phyloP scores from a whole-genome alignment of 2,329 filamentous ascomycete genomes.

The Colletotrichum destructivum region DNA sequence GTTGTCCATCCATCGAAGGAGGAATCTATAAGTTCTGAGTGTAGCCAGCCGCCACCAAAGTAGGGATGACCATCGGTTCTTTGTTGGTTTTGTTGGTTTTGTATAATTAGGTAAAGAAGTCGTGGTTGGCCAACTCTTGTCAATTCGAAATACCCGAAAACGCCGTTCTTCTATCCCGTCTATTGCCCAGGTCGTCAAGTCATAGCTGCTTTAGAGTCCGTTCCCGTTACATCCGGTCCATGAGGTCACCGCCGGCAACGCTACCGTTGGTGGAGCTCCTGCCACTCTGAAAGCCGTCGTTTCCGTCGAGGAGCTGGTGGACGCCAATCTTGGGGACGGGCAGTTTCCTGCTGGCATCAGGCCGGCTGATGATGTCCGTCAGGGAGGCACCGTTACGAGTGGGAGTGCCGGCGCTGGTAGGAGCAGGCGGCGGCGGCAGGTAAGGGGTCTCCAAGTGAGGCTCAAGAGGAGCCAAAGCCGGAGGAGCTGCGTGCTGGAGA shows the following conservation, averaged over 20 bases:
- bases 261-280: constrained; percentile 85
- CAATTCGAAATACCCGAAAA: constrained; percentile 45
- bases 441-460: constrained; percentile 65
- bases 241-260: constrained; percentile 79
- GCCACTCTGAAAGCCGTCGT: constrained; percentile 78
- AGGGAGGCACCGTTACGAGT: constrained; percentile 81
- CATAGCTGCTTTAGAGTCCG: constrained; percentile 49
- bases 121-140: constrained; percentile 29
- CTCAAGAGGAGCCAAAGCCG: constrained; percentile 72
- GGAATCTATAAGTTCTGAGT: constrained; percentile 30
- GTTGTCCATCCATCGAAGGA: constrained; percentile 29
- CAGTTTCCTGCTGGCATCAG: constrained; percentile 89
- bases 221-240: constrained; percentile 64
- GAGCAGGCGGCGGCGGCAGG: constrained; percentile 62
- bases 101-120: constrained; percentile 37
- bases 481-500: constrained; percentile 67
- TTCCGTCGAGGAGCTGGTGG: constrained; percentile 83
- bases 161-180: constrained; percentile 58
- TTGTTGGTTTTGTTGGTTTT: constrained; percentile 12
- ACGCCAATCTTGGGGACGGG: constrained; percentile 93
- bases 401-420: constrained; percentile 63
- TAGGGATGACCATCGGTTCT: constrained; percentile 27
- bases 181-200: constrained; percentile 58
- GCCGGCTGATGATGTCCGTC: constrained; percentile 91
- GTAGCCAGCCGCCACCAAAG: constrained; percentile 23